Percentiles rank a stretch among this genome's conserved stretches.
Evolutionary conservation across 176 grass and related monocot species (phyloP).

Genomic region (Oryza nivara): DNA sequence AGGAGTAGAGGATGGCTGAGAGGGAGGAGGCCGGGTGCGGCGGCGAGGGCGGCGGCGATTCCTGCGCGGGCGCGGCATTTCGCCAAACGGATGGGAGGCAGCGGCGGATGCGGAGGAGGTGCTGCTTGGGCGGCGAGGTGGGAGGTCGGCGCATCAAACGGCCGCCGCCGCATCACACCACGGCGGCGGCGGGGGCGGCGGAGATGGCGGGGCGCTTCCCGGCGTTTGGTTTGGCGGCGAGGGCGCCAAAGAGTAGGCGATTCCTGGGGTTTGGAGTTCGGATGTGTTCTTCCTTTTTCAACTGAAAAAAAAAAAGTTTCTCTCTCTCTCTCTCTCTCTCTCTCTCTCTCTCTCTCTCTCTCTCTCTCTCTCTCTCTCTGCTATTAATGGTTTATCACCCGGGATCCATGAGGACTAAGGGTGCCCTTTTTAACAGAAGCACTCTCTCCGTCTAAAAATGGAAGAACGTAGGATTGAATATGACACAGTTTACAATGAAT

Average conservation of each 20-base stretch:
- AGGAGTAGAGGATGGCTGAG: slow-evolving; percentile 46
- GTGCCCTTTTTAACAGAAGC: neutral
- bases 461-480: too few species aligned
- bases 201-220: neutral
- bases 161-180: slow-evolving; percentile 39
- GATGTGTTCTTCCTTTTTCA: neutral
- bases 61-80: slow-evolving; percentile 31
- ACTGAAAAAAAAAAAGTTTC: neutral
- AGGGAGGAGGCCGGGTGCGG: slow-evolving; percentile 18
- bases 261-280: neutral
- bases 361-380: too few species aligned
- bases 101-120: slow-evolving; percentile 53
- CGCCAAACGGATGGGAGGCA: slow-evolving; percentile 57
- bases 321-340: too few species aligned
- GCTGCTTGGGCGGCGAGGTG: slow-evolving; percentile 34
- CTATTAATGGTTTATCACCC: too few species aligned
- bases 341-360: too few species aligned
- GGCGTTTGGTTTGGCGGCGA: neutral
- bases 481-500: too few species aligned
- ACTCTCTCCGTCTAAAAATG: too few species aligned
- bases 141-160: slow-evolving; percentile 51
- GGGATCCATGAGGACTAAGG: too few species aligned
- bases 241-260: neutral
- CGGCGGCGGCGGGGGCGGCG: slow-evolving; percentile 33
- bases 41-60: neutral